Conservation (phyloP, 768 basidiomycete genomes). For the Tylopilus rubrobrunneus region DNA sequence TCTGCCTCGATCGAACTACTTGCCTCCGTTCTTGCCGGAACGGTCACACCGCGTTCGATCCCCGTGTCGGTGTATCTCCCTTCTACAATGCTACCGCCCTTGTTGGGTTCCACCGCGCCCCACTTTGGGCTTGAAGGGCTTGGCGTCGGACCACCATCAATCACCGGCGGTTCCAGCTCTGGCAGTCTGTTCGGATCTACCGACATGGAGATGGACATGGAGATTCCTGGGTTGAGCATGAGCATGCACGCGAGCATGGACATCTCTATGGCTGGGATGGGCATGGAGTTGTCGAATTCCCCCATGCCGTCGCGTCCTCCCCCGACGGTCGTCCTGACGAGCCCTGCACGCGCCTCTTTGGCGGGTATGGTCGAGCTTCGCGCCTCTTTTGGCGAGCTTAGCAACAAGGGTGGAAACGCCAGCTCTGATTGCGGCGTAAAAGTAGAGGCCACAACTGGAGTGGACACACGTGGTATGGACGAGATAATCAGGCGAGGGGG, state of each 20-base stretch:
- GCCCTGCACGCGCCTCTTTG: constrained; percentile 61
- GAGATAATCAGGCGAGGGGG: constrained; percentile 74
- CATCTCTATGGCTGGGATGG: constrained; percentile 30
- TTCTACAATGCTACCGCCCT: constrained; percentile 27
- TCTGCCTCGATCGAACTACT: constrained; percentile 54
- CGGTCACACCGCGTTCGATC: constrained; percentile 36
- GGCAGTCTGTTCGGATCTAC: constrained; percentile 30
- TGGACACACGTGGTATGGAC: constrained; percentile 55
- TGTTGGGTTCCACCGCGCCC: constrained; percentile 14
- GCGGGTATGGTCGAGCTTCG: constrained; percentile 63
- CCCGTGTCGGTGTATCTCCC: constrained; percentile 72
- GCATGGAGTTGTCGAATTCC: constrained; percentile 28
- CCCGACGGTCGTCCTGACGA: constrained; percentile 60
- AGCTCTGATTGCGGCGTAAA: constrained; percentile 22
- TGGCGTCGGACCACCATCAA: constrained; percentile 23
- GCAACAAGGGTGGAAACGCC: constrained; percentile 7
- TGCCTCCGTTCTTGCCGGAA: constrained; percentile 62
- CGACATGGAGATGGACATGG: constrained; percentile 35
- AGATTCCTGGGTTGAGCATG: constrained; percentile 34
- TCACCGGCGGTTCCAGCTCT: constrained; percentile 20
- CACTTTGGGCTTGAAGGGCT: constrained; percentile 28
- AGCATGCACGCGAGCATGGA: constrained; percentile 32
- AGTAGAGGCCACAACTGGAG: constrained; percentile 33
- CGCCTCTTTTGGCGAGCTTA: constrained; percentile 53
- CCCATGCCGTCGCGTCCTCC: constrained; percentile 37